Conservation (phyloP, 1,284 basidiomycete species). For the Marasmius tenuissimus region DNA sequence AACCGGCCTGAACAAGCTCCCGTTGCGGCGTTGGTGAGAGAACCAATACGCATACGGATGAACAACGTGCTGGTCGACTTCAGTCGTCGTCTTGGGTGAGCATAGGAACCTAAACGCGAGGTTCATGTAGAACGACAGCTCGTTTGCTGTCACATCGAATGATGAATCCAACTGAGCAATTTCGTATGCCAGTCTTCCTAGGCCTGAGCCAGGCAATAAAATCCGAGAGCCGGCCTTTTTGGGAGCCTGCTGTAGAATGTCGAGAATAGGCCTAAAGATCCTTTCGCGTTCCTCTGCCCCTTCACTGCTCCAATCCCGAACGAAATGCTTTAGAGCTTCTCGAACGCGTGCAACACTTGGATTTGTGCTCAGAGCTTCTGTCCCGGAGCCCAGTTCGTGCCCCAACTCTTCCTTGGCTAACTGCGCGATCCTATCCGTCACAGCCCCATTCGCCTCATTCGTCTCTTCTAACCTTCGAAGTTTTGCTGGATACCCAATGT, state of each 20-base stretch:
- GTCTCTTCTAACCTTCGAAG: conserved; percentile 44
- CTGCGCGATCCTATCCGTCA: conserved; percentile 47
- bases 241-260: conserved; percentile 31
- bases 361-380: conserved; percentile 32
- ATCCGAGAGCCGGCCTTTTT: conserved; percentile 38
- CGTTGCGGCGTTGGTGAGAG: conserved; percentile 60
- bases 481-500: conserved; percentile 54
- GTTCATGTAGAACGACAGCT: conserved; percentile 65
- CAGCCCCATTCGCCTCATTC: conserved; percentile 42
- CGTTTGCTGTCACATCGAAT: conserved; percentile 56
- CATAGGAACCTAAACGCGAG: conserved; percentile 57
- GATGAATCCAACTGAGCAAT: conserved; percentile 59
- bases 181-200: conserved; percentile 67
- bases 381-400: conserved; percentile 11
- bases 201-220: conserved; percentile 62
- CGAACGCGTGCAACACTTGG: conserved; percentile 52
- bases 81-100: conserved; percentile 41
- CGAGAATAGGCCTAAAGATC: conserved; percentile 57
- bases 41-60: conserved; percentile 67
- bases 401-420: conserved; percentile 38
- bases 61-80: conserved; percentile 45
- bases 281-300: conserved; percentile 49
- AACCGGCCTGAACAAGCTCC: conserved; percentile 48
- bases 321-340: conserved; percentile 63
- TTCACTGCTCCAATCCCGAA: conserved; percentile 66